A percentile compares a stretch with the other conserved stretches of the same genome.
Evolutionary conservation across 768 basidiomycete genomes (phyloP).

Genomic region (Boletus rubropictus): DNA sequence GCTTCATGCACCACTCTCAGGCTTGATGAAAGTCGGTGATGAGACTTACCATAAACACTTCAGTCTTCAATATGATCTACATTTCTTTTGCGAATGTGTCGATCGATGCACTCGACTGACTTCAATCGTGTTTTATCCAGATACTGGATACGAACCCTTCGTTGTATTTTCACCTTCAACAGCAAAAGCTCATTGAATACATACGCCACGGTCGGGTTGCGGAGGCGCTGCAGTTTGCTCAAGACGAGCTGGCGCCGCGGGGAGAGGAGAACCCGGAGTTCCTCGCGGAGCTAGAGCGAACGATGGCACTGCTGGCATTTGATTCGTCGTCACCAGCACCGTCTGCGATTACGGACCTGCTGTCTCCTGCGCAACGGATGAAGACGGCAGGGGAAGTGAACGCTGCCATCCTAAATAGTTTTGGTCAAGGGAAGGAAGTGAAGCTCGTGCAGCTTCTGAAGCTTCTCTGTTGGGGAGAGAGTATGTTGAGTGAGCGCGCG

Average conservation of each 20-base stretch:
- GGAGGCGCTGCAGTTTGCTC: constrained; percentile 86
- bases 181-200: constrained; percentile 91
- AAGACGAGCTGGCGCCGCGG: constrained; percentile 88
- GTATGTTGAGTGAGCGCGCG: constrained; percentile 64
- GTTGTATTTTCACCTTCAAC: constrained; percentile 92
- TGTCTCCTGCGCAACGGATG: constrained; percentile 83
- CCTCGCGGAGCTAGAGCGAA: constrained; percentile 83
- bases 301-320: constrained; percentile 90
- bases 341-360: constrained; percentile 69
- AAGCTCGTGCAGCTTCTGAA: constrained; percentile 80
- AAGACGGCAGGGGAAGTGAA: constrained; percentile 97
- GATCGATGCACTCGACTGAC: constrained; percentile 13
- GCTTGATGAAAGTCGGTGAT: constrained; percentile 72
- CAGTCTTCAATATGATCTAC: constrained; percentile 92
- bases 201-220: constrained; percentile 77
- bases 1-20: constrained; percentile 99
- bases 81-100: not conserved
- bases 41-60: constrained; percentile 77
- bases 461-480: constrained; percentile 86
- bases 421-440: constrained; percentile 89
- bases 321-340: constrained; percentile 48
- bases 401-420: constrained; percentile 86
- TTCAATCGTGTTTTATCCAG: constrained; percentile 40
- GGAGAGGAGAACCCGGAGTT: constrained; percentile 95
- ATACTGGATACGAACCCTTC: constrained; percentile 94